Base-by-base conservation (phyloP, 495 filamentous ascomycete species). In the Penicillium samsonianum region DNA sequence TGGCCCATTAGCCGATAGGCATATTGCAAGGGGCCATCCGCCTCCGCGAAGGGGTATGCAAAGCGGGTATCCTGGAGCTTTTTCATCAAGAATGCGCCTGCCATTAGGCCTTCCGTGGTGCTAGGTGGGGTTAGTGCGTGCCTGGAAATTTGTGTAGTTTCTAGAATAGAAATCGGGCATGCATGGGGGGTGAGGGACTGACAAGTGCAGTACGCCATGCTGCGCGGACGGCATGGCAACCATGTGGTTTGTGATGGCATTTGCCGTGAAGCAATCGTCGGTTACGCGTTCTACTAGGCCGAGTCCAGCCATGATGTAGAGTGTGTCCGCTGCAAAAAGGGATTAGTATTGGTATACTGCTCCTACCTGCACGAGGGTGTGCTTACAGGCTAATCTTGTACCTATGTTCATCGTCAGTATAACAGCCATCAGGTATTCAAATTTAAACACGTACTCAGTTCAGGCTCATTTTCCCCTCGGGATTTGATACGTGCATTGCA, bases 131-230 rank as follows among this genome's bases (percentile, higher is more conserved):
- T 53, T 28, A 53, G 38, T 53, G 47, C 23, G 26, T 25, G 33
- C 43, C 1, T 16, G 17, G 28, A 37, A 26, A 43, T 26, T 30
- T 35, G 14, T 12, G 28, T 48, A 17, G 23, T 17, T 37, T 1
- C 14, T 25, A 11, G 45, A 38, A 10, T 23, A 25, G 1, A 11
- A 22, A 37, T 4, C 12, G 45, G 26, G 42, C 20, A 19, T 19
- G 47, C 47, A 50, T 23, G 19, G 30, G 30, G 43, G 16, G n/a
- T n/a, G n/a, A n/a, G n/a, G 5, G n/a, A 58, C 68, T 52, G 26
- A 74, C 73, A 75, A 75, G 37, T 75, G 74, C 26, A 75, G 38
- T n/a, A 67, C 71, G 11, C 74, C 74, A 60, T 75, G 73, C 49
- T 69, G 65, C 0, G 71, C 67, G 5, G 69, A 72, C 0, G 73